Evolutionary conservation across 164 flowering plant genomes (phyloP), one percentile per base, ranked within the genome.

Genomic region (Vitis rotundifolia): DNA sequence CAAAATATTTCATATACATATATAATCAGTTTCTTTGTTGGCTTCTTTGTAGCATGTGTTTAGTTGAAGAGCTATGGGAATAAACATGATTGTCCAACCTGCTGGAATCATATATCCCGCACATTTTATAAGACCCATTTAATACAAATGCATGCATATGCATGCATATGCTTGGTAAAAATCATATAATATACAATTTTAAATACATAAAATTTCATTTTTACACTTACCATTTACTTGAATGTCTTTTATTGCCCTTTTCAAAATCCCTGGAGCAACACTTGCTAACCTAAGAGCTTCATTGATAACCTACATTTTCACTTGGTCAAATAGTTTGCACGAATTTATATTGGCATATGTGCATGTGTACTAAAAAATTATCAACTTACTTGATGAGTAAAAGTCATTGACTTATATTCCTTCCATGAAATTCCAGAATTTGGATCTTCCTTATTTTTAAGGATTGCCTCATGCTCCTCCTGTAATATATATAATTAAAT

Each of bases 61-160:
- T 28, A 81, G 64, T 10, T 85, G 86, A 57, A 71, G 44, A 22
- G 74, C 75, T 10, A 82, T 44, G 8, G 78, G 66, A 2, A 63
- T 73, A 10, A 77, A 61, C 81, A 85, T 68, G 1, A 85, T 65
- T 2, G 67, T 65, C 88, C 88, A 82, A 1, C 86, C 82, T 60
- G 48, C 58, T 15, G 89, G 86, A 51, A 85, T 81, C 65, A 78
- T 81, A 61, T 77, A 85, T 37, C 86, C 86, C 83, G 68, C 13
- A 59, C 29, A 22, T 22, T 22, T 22, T 22, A 1, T 22, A 22
- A 22, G 22, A 22, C 1, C 22, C 22, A 22, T 22, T 22, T 22
- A 22, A 22, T 22, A 22, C 22, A 22, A 22, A 22, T 22, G 22
- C 22, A 22, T 22, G 1, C 1, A 22, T 22, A 22, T 22, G 22